phyloP scores from a whole-genome alignment of 108 stramenopile genomes.

The Cyclostephanos tholiformis region DNA sequence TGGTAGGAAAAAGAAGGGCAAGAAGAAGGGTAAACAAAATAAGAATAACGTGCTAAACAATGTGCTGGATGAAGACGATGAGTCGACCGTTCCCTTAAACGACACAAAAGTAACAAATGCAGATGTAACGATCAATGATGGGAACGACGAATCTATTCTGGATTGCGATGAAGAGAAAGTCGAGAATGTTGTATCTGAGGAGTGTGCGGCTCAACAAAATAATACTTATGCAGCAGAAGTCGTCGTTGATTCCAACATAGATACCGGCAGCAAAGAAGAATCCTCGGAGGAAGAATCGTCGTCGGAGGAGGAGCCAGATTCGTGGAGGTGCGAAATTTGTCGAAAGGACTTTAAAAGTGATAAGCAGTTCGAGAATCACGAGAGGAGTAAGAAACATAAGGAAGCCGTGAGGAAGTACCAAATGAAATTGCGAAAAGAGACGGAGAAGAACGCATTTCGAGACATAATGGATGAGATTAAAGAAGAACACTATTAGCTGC shows the following conservation, averaged over 20 bases:
- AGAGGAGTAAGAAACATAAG: constrained; percentile 90
- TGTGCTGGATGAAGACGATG: constrained; percentile 16
- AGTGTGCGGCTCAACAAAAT: not conserved
- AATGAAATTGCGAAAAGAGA: constrained; percentile 56
- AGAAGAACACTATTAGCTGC: not conserved
- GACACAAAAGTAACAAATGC: constrained; percentile 6
- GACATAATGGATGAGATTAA: constrained; percentile 37
- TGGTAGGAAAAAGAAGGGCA: constrained; percentile 56
- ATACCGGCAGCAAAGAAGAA: no score
- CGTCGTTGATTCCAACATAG: constrained; percentile 2
- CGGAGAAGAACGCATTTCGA: constrained; percentile 26
- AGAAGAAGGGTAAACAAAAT: constrained; percentile 57
- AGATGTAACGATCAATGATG: constrained; percentile 9
- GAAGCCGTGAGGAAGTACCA: constrained; percentile 73
- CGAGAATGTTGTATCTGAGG: constrained; percentile 14
- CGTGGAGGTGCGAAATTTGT: constrained; percentile 84
- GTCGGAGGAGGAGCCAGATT: constrained; percentile 68
- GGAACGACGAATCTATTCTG: constrained; percentile 6
- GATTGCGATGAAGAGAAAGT: constrained; percentile 24
- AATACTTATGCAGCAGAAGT: not conserved
- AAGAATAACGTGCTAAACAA: constrained; percentile 7
- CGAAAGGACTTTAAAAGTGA: constrained; percentile 86
- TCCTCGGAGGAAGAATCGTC: constrained; percentile 49
- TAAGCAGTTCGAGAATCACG: constrained; percentile 85
- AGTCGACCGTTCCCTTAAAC: constrained; percentile 9